Conservation (phyloP, 495 filamentous ascomycete genomes). For the Bathelium albidoporum region DNA sequence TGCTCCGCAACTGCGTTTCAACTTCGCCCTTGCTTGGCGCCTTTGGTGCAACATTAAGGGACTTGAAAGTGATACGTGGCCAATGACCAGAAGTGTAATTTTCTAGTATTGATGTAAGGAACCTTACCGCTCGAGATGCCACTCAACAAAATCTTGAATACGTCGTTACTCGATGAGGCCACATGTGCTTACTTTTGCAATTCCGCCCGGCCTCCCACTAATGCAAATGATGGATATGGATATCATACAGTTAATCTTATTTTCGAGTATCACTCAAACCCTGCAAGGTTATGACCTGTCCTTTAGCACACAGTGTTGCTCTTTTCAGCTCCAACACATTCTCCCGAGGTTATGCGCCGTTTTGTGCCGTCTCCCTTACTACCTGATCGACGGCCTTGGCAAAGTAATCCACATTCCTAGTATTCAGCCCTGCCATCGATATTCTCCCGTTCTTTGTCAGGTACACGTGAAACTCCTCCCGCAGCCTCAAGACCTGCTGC, state of each 20-base stretch:
- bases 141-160: too few relatives aligned
- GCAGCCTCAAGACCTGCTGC: constrained; percentile 69
- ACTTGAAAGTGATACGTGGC: not conserved
- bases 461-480: constrained; percentile 79
- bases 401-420: constrained; percentile 82
- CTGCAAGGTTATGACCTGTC: too few relatives aligned
- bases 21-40: not conserved
- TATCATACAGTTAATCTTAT: too few relatives aligned
- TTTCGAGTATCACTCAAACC: too few relatives aligned
- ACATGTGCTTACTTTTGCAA: too few relatives aligned
- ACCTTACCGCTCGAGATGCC: too few relatives aligned
- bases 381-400: constrained; percentile 80
- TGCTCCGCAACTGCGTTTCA: not conserved
- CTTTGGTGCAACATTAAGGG: not conserved
- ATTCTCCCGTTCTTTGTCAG: constrained; percentile 99
- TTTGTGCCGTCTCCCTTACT: constrained; percentile 50
- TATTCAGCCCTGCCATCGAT: constrained; percentile 89
- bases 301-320: too few relatives aligned
- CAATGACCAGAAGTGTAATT: not conserved
- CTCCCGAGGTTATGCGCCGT: not conserved
- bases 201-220: too few relatives aligned
- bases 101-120: too few relatives aligned
- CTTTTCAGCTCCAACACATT: too few relatives aligned
- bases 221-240: too few relatives aligned
- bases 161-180: too few relatives aligned